phyloP scores from a whole-genome alignment of 2,329 filamentous ascomycete genomes.

The Hortaea werneckii region DNA sequence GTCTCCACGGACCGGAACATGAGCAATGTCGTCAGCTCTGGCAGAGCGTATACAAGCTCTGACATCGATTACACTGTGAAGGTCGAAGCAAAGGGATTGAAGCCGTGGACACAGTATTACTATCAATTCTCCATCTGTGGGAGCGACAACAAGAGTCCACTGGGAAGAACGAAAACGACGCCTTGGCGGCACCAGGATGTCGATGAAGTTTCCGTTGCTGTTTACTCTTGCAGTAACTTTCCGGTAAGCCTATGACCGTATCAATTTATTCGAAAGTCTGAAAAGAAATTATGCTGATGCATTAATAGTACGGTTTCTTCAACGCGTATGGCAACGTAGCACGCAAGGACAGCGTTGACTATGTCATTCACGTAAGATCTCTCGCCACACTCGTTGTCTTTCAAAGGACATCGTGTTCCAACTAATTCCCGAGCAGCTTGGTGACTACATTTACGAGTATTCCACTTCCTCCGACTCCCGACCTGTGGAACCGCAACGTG shows the following conservation, averaged over 20 bases:
- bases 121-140: constrained; percentile 19
- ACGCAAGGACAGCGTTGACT: constrained; percentile 29
- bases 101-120: constrained; percentile 18
- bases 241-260: background rate
- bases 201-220: constrained; percentile 14
- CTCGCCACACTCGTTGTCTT: background rate
- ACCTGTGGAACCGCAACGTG: constrained; percentile 23
- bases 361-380: constrained; percentile 20
- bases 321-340: constrained; percentile 20
- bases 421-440: constrained; percentile 20
- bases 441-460: constrained; percentile 37
- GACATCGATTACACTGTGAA: constrained; percentile 22
- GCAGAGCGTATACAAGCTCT: constrained; percentile 17
- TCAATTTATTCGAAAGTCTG: too few relatives aligned
- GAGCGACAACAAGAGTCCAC: constrained; percentile 12
- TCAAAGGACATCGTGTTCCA: background rate
- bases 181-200: constrained; percentile 15
- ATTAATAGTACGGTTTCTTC: constrained; percentile 13
- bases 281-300: background rate
- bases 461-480: constrained; percentile 24
- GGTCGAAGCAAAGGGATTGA: constrained; percentile 14
- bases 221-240: constrained; percentile 20
- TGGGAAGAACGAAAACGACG: constrained; percentile 20
- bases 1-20: constrained; percentile 10
- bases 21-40: constrained; percentile 8